Evolutionary conservation across 768 basidiomycete species (phyloP).

Genomic region (Xerocomellus chrysenteron): DNA sequence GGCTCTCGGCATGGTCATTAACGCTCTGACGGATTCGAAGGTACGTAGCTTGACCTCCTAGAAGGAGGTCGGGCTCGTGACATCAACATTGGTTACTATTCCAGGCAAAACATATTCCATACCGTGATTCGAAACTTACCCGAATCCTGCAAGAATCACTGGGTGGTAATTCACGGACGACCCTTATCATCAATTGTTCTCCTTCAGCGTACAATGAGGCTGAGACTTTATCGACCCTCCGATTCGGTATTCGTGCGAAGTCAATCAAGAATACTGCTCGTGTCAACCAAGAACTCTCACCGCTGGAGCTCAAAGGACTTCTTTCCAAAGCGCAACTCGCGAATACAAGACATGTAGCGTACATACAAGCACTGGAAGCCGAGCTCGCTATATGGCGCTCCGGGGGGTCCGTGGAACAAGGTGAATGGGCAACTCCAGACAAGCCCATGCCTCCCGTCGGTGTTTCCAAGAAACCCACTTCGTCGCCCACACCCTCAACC

Average conservation of each 20-base stretch:
- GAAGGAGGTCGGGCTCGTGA: conserved; percentile 2
- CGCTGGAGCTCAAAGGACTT: conserved; percentile 90
- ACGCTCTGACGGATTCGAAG: conserved; percentile 95
- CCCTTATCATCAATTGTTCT: conserved; percentile 99
- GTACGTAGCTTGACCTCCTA: conserved; percentile 40
- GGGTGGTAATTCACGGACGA: conserved; percentile 92
- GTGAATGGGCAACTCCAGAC: conserved; percentile 75
- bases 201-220: conserved; percentile 96
- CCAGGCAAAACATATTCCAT: conserved; percentile 94
- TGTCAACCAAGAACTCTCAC: conserved; percentile 96
- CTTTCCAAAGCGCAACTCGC: conserved; percentile 88
- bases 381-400: conserved; percentile 88
- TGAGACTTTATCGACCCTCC: conserved; percentile 94
- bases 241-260: conserved; percentile 99
- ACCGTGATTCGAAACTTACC: conserved; percentile 98
- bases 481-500: conserved; percentile 66
- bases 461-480: conserved; percentile 45
- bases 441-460: conserved; percentile 49
- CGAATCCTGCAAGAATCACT: conserved; percentile 98
- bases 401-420: conserved; percentile 80
- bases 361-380: conserved; percentile 87
- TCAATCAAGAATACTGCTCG: conserved; percentile 99
- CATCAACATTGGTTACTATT: conserved; percentile 1
- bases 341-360: conserved; percentile 78
- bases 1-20: conserved; percentile 99